phyloP scores from a whole-genome alignment of 257 asterid genomes.

The Marsdenia floribunda region DNA sequence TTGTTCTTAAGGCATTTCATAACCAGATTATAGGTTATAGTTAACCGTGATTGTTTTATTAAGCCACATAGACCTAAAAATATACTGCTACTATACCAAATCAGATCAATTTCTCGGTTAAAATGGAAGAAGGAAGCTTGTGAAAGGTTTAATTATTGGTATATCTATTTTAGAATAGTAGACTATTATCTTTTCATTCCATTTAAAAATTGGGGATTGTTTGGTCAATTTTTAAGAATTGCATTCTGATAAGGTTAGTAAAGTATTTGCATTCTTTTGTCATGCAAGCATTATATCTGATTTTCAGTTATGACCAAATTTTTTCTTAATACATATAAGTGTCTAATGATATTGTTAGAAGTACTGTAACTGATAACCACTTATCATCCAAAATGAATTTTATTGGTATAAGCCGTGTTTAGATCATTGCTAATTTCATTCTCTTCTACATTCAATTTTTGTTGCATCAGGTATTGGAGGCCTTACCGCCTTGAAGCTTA shows the following conservation, averaged over 20 bases:
- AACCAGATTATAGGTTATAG: not conserved
- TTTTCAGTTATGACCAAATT: not conserved
- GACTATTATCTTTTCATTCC: not conserved
- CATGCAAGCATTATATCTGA: not conserved
- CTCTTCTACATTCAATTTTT: not conserved
- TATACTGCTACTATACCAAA: not conserved
- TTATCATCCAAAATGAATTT: not conserved
- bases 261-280: slow-evolving; percentile 1
- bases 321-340: not conserved
- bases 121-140: not conserved
- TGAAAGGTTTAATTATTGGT: slow-evolving; percentile 38
- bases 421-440: not conserved
- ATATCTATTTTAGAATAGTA: slow-evolving; percentile 12
- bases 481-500: slow-evolving; percentile 90
- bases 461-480: slow-evolving; percentile 77
- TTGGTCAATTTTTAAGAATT: not conserved
- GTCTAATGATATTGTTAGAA: not conserved
- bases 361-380: not conserved
- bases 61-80: not conserved
- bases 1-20: not conserved
- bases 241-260: not conserved
- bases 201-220: not conserved
- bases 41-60: too few species aligned
- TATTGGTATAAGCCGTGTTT: not conserved
- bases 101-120: not conserved